phyloP scores from a whole-genome alignment of 768 basidiomycete species.

The Leccinum truebloodii region DNA sequence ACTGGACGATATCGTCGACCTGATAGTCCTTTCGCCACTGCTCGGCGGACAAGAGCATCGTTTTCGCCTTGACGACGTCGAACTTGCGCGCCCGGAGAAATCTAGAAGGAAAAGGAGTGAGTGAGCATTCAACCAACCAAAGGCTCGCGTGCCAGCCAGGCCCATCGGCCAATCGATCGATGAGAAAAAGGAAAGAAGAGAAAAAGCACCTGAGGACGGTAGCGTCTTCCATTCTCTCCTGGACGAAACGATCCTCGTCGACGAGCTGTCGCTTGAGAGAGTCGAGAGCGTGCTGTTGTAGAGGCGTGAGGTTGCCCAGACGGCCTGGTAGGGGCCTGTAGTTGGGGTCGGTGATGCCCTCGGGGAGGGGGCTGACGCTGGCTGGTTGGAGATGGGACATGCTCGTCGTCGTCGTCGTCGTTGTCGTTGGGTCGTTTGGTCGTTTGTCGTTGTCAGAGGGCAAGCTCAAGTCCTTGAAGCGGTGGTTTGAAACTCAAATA shows the following conservation, averaged over 20 bases:
- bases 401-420: slow-evolving; percentile 11
- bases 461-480: not conserved
- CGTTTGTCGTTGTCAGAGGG: not conserved
- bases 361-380: slow-evolving; percentile 56
- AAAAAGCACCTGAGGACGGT: slow-evolving; percentile 58
- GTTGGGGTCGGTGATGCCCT: slow-evolving; percentile 61
- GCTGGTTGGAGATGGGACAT: slow-evolving; percentile 40
- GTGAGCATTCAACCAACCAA: not conserved
- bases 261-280: slow-evolving; percentile 65
- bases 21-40: slow-evolving; percentile 89
- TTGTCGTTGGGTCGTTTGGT: not conserved
- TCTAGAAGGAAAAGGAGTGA: slow-evolving; percentile 39
- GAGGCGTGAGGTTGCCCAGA: slow-evolving; percentile 71
- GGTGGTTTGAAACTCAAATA: slow-evolving; percentile 18
- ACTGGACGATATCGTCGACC: slow-evolving; percentile 74
- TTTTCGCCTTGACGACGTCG: slow-evolving; percentile 77
- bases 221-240: slow-evolving; percentile 70
- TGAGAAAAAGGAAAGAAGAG: not conserved
- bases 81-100: slow-evolving; percentile 95
- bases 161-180: slow-evolving; percentile 6
- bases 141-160: too few species aligned
- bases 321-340: slow-evolving; percentile 71
- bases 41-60: slow-evolving; percentile 81
- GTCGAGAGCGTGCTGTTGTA: slow-evolving; percentile 65
- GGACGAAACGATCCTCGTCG: slow-evolving; percentile 59